Conservation (phyloP, 148 eudicot species). For the Hydrangea macrophylla region DNA sequence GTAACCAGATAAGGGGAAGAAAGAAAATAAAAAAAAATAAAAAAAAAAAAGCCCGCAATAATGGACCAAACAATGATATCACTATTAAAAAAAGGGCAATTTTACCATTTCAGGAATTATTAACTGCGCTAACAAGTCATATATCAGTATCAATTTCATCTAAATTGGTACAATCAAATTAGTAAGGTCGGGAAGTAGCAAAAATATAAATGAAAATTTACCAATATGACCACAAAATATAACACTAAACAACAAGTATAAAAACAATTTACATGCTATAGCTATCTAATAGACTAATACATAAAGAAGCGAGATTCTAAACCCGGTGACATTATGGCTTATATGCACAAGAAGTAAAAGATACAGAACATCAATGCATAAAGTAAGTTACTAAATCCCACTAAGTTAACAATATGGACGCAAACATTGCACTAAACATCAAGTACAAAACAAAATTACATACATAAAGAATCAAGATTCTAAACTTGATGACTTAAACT, state of each 20-base stretch:
- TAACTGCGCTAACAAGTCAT: neutral
- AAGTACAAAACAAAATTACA: no score
- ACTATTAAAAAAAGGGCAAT: neutral
- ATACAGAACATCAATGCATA: neutral
- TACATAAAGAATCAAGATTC: no score
- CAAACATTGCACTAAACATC: no score
- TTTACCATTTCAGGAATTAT: neutral
- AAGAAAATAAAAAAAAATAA: no score
- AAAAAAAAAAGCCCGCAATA: no score
- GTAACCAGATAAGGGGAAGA: no score
- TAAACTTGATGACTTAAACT: no score
- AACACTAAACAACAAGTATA: neutral
- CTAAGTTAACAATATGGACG: no score
- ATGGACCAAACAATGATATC: no score
- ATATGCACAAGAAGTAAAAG: neutral
- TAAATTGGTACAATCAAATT: conserved; percentile 1
- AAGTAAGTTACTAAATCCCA: conserved; percentile 3
- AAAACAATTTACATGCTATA: neutral
- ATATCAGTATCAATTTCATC: neutral
- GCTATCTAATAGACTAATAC: neutral
- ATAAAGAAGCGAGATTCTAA: neutral
- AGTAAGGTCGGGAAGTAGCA: neutral
- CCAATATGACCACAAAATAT: neutral
- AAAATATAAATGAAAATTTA: neutral
- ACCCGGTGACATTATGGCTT: neutral